A percentile compares a stretch with the other conserved stretches of the same genome.
Conservation (phyloP, 2,329 filamentous ascomycete genomes). For the Venturiaceae sp. region DNA sequence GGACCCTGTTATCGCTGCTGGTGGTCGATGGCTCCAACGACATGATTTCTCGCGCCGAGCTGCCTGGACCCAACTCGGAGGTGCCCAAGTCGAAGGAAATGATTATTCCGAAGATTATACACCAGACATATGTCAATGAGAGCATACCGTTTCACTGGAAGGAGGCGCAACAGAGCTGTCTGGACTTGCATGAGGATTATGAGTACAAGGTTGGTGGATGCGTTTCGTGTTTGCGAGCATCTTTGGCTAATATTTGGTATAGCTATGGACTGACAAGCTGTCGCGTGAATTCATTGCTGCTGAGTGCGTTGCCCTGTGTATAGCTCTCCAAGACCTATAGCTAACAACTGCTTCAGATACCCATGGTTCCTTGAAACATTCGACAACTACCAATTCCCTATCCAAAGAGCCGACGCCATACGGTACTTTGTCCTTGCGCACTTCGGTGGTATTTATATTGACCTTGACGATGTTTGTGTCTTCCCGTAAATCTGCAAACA, state of each 20-base stretch:
- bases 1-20: conserved; percentile 61
- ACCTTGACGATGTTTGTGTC: conserved; percentile 56
- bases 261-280: conserved; percentile 69
- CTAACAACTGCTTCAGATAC: conserved; percentile 37
- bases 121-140: conserved; percentile 66
- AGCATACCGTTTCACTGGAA: conserved; percentile 59
- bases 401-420: conserved; percentile 69
- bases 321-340: not conserved
- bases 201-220: conserved; percentile 54
- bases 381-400: conserved; percentile 62
- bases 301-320: conserved; percentile 31
- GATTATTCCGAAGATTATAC: conserved; percentile 66
- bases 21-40: conserved; percentile 57
- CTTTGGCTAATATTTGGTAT: conserved; percentile 16
- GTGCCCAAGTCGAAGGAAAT: conserved; percentile 43
- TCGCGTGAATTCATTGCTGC: conserved; percentile 61
- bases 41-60: conserved; percentile 55
- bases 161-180: conserved; percentile 55
- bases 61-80: conserved; percentile 55
- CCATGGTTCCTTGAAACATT: conserved; percentile 71
- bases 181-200: conserved; percentile 58
- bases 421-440: conserved; percentile 70
- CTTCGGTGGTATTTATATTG: conserved; percentile 73
- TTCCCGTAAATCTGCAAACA: not conserved
- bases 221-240: conserved; percentile 2